phyloP scores from a whole-genome alignment of 768 basidiomycete species.

The Chlorophyllum brunneum region DNA sequence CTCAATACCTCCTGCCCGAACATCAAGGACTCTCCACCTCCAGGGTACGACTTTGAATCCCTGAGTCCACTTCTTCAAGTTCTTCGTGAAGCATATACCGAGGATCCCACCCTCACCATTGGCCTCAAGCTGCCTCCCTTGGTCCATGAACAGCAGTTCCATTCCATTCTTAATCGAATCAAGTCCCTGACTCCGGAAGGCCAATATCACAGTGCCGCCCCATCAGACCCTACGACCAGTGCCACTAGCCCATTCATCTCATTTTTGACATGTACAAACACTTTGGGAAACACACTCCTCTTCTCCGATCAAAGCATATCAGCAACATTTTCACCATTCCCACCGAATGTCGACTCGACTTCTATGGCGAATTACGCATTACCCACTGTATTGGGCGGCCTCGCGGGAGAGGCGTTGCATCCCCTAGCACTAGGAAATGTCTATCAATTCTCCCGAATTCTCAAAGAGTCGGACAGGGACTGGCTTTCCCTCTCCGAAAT shows the following conservation, averaged over 20 bases:
- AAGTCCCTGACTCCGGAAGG: conserved; percentile 38
- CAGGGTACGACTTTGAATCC: conserved; percentile 55
- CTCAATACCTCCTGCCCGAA: conserved; percentile 88
- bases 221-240: background rate
- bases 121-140: conserved; percentile 83
- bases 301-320: conserved; percentile 51
- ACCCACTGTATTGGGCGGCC: conserved; percentile 62
- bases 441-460: conserved; percentile 50
- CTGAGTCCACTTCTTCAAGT: conserved; percentile 53
- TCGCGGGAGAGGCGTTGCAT: conserved; percentile 77
- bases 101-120: conserved; percentile 55
- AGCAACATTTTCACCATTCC: background rate
- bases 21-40: conserved; percentile 56
- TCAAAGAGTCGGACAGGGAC: conserved; percentile 27
- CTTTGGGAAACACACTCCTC: conserved; percentile 65
- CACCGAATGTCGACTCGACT: conserved; percentile 1
- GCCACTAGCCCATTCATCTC: conserved; percentile 42
- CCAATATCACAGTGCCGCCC: conserved; percentile 8
- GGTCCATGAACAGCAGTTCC: conserved; percentile 58
- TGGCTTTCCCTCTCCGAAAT: conserved; percentile 32
- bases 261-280: conserved; percentile 80
- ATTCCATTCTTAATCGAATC: conserved; percentile 47
- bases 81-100: conserved; percentile 43
- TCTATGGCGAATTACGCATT: conserved; percentile 54
- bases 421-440: conserved; percentile 79